Evolutionary conservation across 2,329 filamentous ascomycete species (phyloP).

Genomic region (Harringtonia lauricola): DNA sequence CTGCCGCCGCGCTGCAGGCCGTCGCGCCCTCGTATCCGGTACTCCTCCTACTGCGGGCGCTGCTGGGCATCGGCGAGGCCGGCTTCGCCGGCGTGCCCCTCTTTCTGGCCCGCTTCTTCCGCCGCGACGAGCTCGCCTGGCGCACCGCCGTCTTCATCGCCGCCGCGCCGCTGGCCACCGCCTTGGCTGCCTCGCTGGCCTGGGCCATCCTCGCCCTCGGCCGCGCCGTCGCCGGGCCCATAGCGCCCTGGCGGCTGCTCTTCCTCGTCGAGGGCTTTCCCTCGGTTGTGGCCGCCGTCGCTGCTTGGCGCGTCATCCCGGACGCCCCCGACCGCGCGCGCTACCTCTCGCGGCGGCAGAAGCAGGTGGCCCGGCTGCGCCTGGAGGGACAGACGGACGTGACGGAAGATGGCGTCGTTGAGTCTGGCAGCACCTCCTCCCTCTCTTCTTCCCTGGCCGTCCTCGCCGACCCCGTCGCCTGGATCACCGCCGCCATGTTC

Average conservation of each 20-base stretch:
- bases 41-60: conserved; percentile 41
- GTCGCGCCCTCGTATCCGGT: conserved; percentile 52
- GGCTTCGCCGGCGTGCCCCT: conserved; percentile 54
- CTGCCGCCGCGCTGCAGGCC: conserved; percentile 64
- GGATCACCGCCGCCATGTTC: conserved; percentile 72
- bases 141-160: conserved; percentile 81
- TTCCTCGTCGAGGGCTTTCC: conserved; percentile 82
- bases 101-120: conserved; percentile 55
- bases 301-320: conserved; percentile 66
- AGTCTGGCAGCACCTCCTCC: neutral
- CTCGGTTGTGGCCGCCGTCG: conserved; percentile 61
- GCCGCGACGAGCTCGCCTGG: conserved; percentile 64
- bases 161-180: conserved; percentile 70
- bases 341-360: conserved; percentile 52
- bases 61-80: conserved; percentile 54
- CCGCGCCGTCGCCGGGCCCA: conserved; percentile 29
- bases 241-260: conserved; percentile 76
- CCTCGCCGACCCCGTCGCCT: conserved; percentile 56
- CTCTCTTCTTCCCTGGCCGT: conserved; percentile 28
- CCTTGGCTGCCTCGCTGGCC: conserved; percentile 69
- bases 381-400: conserved; percentile 38
- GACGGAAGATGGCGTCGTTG: conserved; percentile 18
- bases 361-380: conserved; percentile 59
- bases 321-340: conserved; percentile 58
- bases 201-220: conserved; percentile 66